Evolutionary conservation across 371 early-diverging fungal genomes (phyloP), one percentile per base, ranked within the genome.

Genomic region (Furculomyces boomerangus): DNA sequence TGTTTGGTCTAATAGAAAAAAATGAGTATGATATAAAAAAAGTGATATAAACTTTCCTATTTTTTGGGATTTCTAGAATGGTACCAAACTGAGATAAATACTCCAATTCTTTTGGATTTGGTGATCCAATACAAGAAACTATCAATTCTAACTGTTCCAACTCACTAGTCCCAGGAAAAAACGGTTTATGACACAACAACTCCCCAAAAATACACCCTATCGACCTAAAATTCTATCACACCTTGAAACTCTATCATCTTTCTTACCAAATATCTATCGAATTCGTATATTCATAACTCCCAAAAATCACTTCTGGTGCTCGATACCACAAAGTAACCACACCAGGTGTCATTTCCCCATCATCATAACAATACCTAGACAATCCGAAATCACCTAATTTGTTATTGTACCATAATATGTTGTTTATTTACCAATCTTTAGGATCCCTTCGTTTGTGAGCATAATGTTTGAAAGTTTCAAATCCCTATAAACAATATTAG

Each of bases 231-330:
- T 49, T 49, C 13, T 35, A 10, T 35, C 18, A 35, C 7, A 10
- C 18, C 18, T 35, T 35, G 18, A 13, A 46, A 27, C 8, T 13
- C 10, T 8, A 46, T 8, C 22, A 13, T 14, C 7, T 46, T 46
- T 24, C 3, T 49, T 49, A 53, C 53, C 99, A 99, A 71, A 99
- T 90, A 62, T 99, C 99, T 25, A 99, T 76, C 0, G 93, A 87
- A 0, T 87, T 88, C 1, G 88, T 77, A 68, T 99, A 99, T 55
- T 84, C 76, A 53, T 81, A 88, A 2, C 75, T 76, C 14, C 99
- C 99, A 10, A 94, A 66, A n/a, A 99, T 64, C 3, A 99, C 68
- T 61, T 99, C 99, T 1, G 99, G 99, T 0, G 99, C 84, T 66
- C 86, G 70, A 62, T 91, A 88, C 90, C 89, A 91, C 56, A 93